A percentile compares a stretch with the other conserved stretches of the same genome.
These are phyloP conservation scores for Ceratocystis ficicola DNA, from an alignment of 2,329 filamentous ascomycete genomes.

Conservation along the genomic window DNA sequence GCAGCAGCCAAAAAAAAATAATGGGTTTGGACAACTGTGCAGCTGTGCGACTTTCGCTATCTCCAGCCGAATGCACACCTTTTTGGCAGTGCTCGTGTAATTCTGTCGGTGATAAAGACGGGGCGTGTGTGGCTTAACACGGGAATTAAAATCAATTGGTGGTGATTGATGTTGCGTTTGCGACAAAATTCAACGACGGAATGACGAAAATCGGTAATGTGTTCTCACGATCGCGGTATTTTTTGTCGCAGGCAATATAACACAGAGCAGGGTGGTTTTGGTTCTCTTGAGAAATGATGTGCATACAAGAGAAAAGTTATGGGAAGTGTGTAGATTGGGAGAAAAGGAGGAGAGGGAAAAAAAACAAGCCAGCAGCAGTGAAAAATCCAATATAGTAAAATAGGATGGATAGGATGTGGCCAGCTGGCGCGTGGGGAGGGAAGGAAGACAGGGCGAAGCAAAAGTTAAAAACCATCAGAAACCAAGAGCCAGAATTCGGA, in stretches of 20 bases:
- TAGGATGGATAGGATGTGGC: slow-evolving; percentile 5
- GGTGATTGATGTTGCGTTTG: background rate
- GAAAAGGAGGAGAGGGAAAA: slow-evolving; percentile 12
- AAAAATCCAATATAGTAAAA: background rate
- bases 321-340: background rate
- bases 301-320: slow-evolving; percentile 4
- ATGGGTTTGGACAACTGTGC: background rate
- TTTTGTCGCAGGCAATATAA: slow-evolving; percentile 5
- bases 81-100: slow-evolving; percentile 4
- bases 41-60: slow-evolving; percentile 6
- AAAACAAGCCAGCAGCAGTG: slow-evolving; percentile 7
- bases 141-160: background rate
- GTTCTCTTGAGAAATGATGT: background rate
- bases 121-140: slow-evolving; percentile 3
- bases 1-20: background rate
- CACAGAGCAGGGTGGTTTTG: slow-evolving; percentile 9
- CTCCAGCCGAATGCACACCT: slow-evolving; percentile 4
- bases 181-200: slow-evolving; percentile 6
- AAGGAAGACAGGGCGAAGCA: slow-evolving; percentile 8
- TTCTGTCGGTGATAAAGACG: background rate
- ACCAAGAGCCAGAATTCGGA: background rate
- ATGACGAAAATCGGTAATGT: slow-evolving; percentile 15
- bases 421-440: slow-evolving; percentile 16
- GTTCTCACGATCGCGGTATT: slow-evolving; percentile 15
- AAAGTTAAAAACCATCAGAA: background rate